Conservation (phyloP, 23 red algal species). For the Cyanidium caldarium region DNA sequence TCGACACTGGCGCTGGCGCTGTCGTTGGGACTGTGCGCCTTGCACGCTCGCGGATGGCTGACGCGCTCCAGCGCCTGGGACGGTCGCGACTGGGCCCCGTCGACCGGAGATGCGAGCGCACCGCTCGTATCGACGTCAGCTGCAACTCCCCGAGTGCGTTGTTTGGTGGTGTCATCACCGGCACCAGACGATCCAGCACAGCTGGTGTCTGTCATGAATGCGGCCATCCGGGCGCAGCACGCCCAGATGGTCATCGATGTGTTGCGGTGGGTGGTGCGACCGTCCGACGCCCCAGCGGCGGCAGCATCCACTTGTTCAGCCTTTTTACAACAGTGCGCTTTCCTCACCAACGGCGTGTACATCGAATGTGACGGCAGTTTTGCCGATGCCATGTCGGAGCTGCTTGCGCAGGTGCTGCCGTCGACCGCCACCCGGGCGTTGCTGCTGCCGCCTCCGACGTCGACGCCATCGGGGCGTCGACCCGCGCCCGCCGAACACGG, state of each 20-base stretch:
- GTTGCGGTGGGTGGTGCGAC: too few species aligned
- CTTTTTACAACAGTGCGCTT: constrained; percentile 54
- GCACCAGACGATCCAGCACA: background rate
- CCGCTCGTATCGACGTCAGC: background rate
- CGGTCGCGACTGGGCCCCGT: background rate
- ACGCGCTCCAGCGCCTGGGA: too few species aligned
- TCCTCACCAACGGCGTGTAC: constrained; percentile 54
- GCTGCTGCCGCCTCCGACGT: too few species aligned
- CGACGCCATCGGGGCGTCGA: too few species aligned
- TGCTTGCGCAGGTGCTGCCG: background rate
- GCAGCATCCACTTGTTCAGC: too few species aligned
- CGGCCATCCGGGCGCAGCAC: background rate
- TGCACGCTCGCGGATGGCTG: background rate
- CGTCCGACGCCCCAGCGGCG: too few species aligned
- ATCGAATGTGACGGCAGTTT: background rate
- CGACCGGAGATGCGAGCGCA: background rate
- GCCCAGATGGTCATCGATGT: background rate
- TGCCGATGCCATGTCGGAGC: background rate
- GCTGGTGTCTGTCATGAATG: background rate
- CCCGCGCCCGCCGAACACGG: too few species aligned
- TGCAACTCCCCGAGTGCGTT: too few species aligned
- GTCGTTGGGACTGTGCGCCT: background rate
- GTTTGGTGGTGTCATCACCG: background rate
- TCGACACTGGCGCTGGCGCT: background rate
- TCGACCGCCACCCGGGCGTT: too few species aligned